Evolutionary conservation across 495 filamentous ascomycete species (phyloP), one percentile per base, ranked within the genome.

Genomic region (Talaromyces liani): DNA sequence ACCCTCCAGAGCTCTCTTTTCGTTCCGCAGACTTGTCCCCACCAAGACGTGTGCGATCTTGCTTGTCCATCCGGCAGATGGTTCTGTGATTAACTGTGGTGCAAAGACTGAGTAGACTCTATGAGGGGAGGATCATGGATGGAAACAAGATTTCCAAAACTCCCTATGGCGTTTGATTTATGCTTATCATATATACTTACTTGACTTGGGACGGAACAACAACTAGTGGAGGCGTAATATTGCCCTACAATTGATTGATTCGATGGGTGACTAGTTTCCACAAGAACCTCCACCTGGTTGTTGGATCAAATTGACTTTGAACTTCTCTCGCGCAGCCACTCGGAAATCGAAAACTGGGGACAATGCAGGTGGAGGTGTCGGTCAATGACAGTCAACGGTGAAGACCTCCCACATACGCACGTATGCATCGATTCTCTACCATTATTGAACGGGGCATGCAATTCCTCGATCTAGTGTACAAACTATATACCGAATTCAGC

Each of bases 381-480:
- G 27, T 27, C 27, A 27, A 2, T 27, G 27, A 27, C 27, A 27
- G 27, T 27, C 22, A 56, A 56, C 22, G 24, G 53, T 31, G 53
- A 14, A 56, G 22, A 56, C n/a, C 24, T 55, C 25, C 18, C 41
- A 47, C 5, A 18, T 18, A 27, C 22, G 22, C 4, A 9, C 10
- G 10, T 27, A 56, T 56, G 12, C 22, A 16, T 27, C 20, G 36
- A 16, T 56, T 56, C 12, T 1, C 12, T 6, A 29, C 16, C 14
- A 56, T 56, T 56, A 56, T 56, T 56, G 53, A 54, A 56, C 20
- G 45, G 45, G 8, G 45, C 18, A 49, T 49, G 45, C 45, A 49
- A 7, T 45, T 45, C 45, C 8, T 9, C n/a, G 45, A 20, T 18
- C 18, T 20, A 12, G 7, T 18, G 6, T 49, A 49, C 18, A 4